Conservation (phyloP, 345 rosid genomes). For the Syzygium aromaticum region DNA sequence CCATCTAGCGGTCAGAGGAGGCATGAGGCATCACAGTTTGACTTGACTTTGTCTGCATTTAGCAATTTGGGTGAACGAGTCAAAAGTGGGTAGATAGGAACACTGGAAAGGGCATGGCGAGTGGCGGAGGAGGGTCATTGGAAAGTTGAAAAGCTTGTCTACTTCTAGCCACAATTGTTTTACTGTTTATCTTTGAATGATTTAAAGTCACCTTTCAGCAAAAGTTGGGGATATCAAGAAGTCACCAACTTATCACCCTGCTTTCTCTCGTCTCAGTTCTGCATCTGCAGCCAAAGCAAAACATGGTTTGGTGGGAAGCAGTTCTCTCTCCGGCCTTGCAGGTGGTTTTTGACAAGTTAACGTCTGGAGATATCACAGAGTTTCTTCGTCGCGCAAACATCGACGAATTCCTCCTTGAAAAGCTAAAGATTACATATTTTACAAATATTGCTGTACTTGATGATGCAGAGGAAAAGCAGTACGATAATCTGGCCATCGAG, state of each 20-base stretch:
- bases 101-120: background rate
- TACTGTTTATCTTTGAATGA: background rate
- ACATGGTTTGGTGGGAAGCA: constrained; percentile 4
- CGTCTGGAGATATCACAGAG: constrained; percentile 1
- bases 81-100: background rate
- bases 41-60: background rate
- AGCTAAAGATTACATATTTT: background rate
- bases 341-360: constrained; percentile 7
- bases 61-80: background rate
- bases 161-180: background rate
- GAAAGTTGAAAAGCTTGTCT: background rate
- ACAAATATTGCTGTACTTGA: constrained; percentile 2
- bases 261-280: background rate
- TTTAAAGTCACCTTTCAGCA: background rate
- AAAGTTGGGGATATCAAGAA: background rate
- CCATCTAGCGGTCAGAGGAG: background rate
- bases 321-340: constrained; percentile 2
- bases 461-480: constrained; percentile 22
- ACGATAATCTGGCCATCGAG: background rate
- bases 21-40: background rate
- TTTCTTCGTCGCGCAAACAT: background rate
- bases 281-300: background rate
- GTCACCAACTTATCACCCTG: background rate
- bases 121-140: background rate
- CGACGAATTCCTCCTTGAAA: constrained; percentile 2